These are phyloP conservation scores for Chrysosphaeria jannelii DNA, from an alignment of 2,329 filamentous ascomycete genomes.

Conservation along the genomic window DNA sequence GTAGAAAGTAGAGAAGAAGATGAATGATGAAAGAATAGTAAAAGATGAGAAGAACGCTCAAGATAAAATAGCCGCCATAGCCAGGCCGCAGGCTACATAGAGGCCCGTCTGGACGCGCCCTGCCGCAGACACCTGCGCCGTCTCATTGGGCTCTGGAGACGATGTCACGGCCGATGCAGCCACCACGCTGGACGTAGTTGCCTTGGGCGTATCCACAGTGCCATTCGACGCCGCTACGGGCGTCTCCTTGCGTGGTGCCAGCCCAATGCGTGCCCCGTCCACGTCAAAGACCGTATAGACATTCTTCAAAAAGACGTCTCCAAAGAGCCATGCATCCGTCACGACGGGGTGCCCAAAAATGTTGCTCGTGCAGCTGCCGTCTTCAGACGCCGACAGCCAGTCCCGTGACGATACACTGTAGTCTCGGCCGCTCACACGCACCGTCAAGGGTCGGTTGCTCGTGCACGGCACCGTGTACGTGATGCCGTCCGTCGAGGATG, in stretches of 20 bases:
- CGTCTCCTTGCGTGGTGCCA: constrained; percentile 1
- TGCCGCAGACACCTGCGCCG: constrained; percentile 3
- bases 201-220: not conserved
- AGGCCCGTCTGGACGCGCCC: too few species aligned
- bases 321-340: constrained; percentile 42
- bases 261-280: constrained; percentile 25
- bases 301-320: constrained; percentile 68
- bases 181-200: not conserved
- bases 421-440: constrained; percentile 35
- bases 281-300: constrained; percentile 67
- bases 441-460: constrained; percentile 24
- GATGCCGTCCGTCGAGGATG: constrained; percentile 22
- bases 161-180: constrained; percentile 3
- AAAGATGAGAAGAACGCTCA: too few species aligned
- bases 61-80: too few species aligned
- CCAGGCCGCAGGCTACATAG: too few species aligned
- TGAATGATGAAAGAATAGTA: too few species aligned
- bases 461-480: constrained; percentile 48
- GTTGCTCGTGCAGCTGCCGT: constrained; percentile 33
- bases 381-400: constrained; percentile 23
- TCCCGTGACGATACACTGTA: constrained; percentile 41
- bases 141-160: constrained; percentile 4
- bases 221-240: constrained; percentile 1
- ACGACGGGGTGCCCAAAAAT: constrained; percentile 45
- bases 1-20: too few species aligned